Evolutionary conservation across 2,329 filamentous ascomycete species (phyloP).

Genomic region (Claviceps paspali): DNA sequence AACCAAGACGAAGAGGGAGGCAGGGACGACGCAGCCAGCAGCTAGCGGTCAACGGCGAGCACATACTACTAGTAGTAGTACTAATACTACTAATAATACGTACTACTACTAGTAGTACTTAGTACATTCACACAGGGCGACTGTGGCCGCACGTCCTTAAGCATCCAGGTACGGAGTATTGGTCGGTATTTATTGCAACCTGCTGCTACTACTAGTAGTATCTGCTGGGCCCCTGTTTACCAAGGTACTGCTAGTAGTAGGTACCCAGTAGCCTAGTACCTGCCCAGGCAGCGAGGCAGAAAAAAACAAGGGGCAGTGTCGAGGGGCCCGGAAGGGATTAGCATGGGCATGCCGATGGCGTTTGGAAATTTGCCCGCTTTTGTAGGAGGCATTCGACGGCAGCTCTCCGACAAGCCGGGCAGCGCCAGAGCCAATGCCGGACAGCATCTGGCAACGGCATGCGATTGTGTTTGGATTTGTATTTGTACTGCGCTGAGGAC

Average conservation of each 20-base stretch:
- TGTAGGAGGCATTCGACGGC: background rate
- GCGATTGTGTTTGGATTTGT: too few species aligned
- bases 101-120: too few species aligned
- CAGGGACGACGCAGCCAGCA: too few species aligned
- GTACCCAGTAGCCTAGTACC: too few species aligned
- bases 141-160: background rate
- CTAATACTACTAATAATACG: too few species aligned
- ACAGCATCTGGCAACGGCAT: background rate
- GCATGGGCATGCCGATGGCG: conserved; percentile 2
- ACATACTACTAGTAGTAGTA: too few species aligned
- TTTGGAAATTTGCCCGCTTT: background rate
- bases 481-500: too few species aligned
- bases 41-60: too few species aligned
- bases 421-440: background rate
- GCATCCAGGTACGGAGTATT: conserved; percentile 1
- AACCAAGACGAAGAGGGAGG: background rate
- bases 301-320: background rate
- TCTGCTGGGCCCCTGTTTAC: too few species aligned
- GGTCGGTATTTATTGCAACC: conserved; percentile 1
- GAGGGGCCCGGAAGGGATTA: background rate
- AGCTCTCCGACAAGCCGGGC: background rate
- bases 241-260: too few species aligned
- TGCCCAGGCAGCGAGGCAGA: too few species aligned
- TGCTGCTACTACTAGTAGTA: too few species aligned
- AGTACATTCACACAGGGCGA: background rate